Evolutionary conservation across 1,139 yeast species (phyloP).

Genomic region (Ashbya aceris): DNA sequence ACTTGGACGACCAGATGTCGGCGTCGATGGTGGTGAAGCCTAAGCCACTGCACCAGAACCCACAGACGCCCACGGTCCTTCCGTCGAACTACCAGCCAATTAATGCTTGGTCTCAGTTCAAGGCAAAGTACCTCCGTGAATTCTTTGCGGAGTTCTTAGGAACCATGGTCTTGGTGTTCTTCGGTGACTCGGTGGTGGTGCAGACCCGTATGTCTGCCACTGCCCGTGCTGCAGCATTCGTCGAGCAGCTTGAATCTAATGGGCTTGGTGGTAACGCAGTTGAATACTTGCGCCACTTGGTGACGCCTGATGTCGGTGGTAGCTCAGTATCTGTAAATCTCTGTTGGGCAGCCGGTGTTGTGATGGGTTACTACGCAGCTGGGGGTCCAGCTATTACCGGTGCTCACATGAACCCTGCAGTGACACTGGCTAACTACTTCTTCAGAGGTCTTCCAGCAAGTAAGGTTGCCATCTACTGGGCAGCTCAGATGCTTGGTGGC

Average conservation of each 20-base stretch:
- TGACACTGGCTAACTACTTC: slow-evolving; percentile 33
- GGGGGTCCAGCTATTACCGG: slow-evolving; percentile 39
- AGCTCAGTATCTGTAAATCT: slow-evolving; percentile 35
- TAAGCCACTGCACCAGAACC: slow-evolving; percentile 29
- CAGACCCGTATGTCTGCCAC: slow-evolving; percentile 32
- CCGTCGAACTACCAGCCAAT: slow-evolving; percentile 32
- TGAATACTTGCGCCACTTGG: slow-evolving; percentile 10
- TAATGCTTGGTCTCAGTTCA: slow-evolving; percentile 28
- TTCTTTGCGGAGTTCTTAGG: slow-evolving; percentile 41
- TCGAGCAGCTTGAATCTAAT: slow-evolving; percentile 3
- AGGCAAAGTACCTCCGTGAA: slow-evolving; percentile 26
- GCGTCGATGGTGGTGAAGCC: slow-evolving; percentile 30
- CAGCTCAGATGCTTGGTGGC: slow-evolving; percentile 36
- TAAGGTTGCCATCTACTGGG: slow-evolving; percentile 34
- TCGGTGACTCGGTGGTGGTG: slow-evolving; percentile 41
- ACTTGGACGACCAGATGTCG: slow-evolving; percentile 3
- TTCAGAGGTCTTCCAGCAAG: slow-evolving; percentile 37
- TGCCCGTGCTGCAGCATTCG: slow-evolving; percentile 6
- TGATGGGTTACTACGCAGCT: slow-evolving; percentile 37
- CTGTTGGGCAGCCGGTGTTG: slow-evolving; percentile 45
- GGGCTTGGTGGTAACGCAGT: slow-evolving; percentile 9
- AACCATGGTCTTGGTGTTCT: slow-evolving; percentile 35
- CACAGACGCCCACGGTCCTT: slow-evolving; percentile 31
- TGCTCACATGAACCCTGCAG: slow-evolving; percentile 39
- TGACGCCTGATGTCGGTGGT: slow-evolving; percentile 31